A percentile compares a stretch with the other conserved stretches of the same genome.
These are phyloP conservation scores for Ophiostoma piceae DNA, from an alignment of 2,329 filamentous ascomycete species.

Conservation along the genomic window DNA sequence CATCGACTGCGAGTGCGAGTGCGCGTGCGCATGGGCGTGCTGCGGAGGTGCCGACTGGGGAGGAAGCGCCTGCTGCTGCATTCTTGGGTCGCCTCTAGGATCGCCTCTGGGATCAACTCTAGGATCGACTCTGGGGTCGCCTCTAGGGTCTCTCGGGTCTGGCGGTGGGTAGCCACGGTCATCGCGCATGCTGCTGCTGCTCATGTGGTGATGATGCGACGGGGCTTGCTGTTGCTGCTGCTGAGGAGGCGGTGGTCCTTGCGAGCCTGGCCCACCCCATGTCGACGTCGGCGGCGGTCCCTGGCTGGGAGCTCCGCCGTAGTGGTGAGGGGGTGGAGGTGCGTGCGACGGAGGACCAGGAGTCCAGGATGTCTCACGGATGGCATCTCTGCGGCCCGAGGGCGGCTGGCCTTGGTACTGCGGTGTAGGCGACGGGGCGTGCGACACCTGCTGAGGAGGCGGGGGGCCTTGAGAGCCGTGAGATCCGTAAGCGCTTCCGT, in stretches of 20 bases:
- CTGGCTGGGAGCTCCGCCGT: conserved; percentile 24
- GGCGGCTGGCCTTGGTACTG: conserved; percentile 45
- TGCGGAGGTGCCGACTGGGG: conserved; percentile 25
- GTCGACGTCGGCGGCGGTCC: conserved; percentile 16
- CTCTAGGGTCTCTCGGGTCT: conserved; percentile 14
- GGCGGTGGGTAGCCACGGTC: conserved; percentile 24
- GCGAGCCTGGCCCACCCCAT: conserved; percentile 18
- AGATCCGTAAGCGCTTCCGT: conserved; percentile 18
- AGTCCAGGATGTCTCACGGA: conserved; percentile 38
- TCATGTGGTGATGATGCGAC: conserved; percentile 29
- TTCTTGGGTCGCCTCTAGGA: conserved; percentile 12
- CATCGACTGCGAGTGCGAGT: conserved; percentile 33
- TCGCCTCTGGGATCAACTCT: not conserved
- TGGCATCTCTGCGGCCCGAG: conserved; percentile 42
- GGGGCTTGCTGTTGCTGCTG: conserved; percentile 25
- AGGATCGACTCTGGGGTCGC: not conserved
- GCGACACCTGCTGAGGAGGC: conserved; percentile 19
- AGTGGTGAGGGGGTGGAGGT: conserved; percentile 17
- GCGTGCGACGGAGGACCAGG: conserved; percentile 24
- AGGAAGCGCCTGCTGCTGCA: conserved; percentile 25
- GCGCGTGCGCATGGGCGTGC: conserved; percentile 29
- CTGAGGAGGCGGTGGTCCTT: conserved; percentile 23
- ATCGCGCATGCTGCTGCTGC: conserved; percentile 25
- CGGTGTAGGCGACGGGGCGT: conserved; percentile 22
- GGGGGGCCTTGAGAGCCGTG: conserved; percentile 1